These are phyloP conservation scores for Yarrowia phangngaensis DNA, from an alignment of 805 yeast species.

Conservation along the genomic window DNA sequence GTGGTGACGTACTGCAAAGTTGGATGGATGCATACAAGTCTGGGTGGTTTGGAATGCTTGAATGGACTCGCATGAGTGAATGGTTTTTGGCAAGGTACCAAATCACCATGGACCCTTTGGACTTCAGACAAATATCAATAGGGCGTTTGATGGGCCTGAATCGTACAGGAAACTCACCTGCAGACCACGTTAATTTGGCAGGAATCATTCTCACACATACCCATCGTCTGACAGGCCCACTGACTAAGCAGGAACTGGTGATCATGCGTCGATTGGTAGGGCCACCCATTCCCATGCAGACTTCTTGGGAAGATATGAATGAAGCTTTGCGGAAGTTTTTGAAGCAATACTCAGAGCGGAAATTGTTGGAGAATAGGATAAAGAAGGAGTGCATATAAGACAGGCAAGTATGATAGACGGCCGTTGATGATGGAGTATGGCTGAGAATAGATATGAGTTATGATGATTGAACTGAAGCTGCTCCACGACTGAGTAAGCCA, in stretches of 20 bases:
- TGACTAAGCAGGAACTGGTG: constrained; percentile 8
- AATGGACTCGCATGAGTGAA: constrained; percentile 6
- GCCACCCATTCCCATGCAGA: not conserved
- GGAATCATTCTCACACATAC: not conserved
- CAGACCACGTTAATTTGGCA: constrained; percentile 2
- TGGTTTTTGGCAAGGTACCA: constrained; percentile 22
- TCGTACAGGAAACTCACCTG: not conserved
- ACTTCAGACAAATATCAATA: constrained; percentile 10
- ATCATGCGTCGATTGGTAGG: constrained; percentile 1
- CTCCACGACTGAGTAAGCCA: too few species aligned
- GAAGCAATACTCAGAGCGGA: constrained; percentile 7
- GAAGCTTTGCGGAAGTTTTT: constrained; percentile 5
- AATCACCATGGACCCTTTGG: constrained; percentile 13
- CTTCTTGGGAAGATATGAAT: constrained; percentile 4
- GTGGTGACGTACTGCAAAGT: not conserved
- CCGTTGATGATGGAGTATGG: too few species aligned
- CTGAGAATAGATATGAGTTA: not conserved
- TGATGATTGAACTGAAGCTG: not conserved
- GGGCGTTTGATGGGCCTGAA: constrained; percentile 15
- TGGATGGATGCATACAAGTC: constrained; percentile 7
- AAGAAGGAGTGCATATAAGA: constrained; percentile 6
- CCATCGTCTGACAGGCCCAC: not conserved
- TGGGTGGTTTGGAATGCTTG: constrained; percentile 21
- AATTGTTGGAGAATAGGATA: constrained; percentile 5
- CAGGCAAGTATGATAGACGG: too few species aligned